A percentile compares a stretch with the other conserved stretches of the same genome.
Conservation (phyloP, 2,329 filamentous ascomycete genomes). For the Fusarium graminum region DNA sequence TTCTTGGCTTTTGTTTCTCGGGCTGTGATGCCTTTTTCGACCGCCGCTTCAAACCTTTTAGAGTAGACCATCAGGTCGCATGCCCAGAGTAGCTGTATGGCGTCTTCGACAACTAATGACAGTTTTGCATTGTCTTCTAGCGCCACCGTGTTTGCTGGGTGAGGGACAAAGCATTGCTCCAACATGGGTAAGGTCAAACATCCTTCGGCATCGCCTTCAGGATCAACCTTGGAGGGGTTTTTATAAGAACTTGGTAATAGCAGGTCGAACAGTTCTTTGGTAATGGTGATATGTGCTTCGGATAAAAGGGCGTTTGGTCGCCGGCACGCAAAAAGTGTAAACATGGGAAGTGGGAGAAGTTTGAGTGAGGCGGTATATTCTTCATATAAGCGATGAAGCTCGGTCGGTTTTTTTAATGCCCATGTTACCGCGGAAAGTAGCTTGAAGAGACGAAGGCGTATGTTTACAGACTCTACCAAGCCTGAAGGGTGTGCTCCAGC, state of each 20-base stretch:
- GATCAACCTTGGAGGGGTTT: constrained; percentile 57
- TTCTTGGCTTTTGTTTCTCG: constrained; percentile 62
- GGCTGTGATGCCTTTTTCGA: constrained; percentile 63
- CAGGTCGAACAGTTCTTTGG: constrained; percentile 60
- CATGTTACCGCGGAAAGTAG: constrained; percentile 63
- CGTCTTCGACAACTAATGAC: constrained; percentile 74
- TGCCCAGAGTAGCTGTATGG: constrained; percentile 67
- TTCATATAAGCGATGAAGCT: constrained; percentile 69
- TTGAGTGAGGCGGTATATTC: constrained; percentile 69
- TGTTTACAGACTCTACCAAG: constrained; percentile 66
- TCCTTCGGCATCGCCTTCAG: constrained; percentile 54
- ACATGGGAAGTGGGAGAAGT: constrained; percentile 69
- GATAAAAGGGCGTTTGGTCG: constrained; percentile 53
- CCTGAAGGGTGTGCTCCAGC: constrained; percentile 46
- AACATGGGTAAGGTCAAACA: constrained; percentile 62
- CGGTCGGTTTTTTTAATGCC: constrained; percentile 59
- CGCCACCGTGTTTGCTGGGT: constrained; percentile 71
- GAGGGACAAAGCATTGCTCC: constrained; percentile 73
- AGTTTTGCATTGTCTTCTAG: constrained; percentile 79
- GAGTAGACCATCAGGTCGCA: constrained; percentile 54
- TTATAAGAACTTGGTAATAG: constrained; percentile 59
- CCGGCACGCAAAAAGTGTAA: constrained; percentile 65
- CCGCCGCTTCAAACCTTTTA: constrained; percentile 55
- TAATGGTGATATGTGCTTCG: constrained; percentile 59
- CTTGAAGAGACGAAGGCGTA: constrained; percentile 74